A percentile compares a stretch with the other conserved stretches of the same genome.
phyloP scores from a whole-genome alignment of 2,329 filamentous ascomycete species.

The Mycocentrospora acerina region DNA sequence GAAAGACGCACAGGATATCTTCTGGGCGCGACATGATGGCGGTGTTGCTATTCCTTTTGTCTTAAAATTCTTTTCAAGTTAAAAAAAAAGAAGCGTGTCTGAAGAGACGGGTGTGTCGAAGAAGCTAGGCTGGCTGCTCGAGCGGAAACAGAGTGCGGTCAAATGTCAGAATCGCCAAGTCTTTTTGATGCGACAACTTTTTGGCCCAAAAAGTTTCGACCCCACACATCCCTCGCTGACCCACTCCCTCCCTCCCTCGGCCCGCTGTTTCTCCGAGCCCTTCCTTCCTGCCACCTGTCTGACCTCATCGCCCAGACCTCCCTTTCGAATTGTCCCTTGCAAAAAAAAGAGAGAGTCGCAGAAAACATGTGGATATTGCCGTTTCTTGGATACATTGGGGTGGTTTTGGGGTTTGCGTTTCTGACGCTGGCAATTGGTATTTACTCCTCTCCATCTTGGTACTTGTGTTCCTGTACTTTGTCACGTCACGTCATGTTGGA shows the following conservation, averaged over 20 bases:
- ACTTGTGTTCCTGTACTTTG: background rate
- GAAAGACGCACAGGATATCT: constrained; percentile 73
- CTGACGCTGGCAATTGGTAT: constrained; percentile 89
- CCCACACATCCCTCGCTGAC: constrained; percentile 18
- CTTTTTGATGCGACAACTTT: constrained; percentile 25
- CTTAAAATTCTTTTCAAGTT: too few relatives aligned
- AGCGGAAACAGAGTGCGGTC: too few relatives aligned
- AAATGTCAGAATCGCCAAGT: constrained; percentile 14
- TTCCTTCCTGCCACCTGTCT: constrained; percentile 22
- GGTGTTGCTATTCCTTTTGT: too few relatives aligned
- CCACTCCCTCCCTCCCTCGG: constrained; percentile 11
- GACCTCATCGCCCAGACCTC: constrained; percentile 24
- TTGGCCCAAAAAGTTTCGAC: constrained; percentile 18
- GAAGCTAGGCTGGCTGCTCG: too few relatives aligned
- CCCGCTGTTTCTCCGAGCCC: constrained; percentile 14
- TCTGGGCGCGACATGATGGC: constrained; percentile 91
- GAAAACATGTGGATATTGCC: constrained; percentile 97
- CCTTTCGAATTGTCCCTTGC: too few relatives aligned
- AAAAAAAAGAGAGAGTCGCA: background rate
- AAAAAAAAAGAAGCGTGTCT: too few relatives aligned
- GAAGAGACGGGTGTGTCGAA: too few relatives aligned
- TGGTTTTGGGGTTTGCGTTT: constrained; percentile 87
- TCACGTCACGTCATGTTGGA: too few relatives aligned
- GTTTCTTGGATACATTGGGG: constrained; percentile 83
- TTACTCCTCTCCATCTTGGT: background rate